Evolutionary conservation across 2,329 filamentous ascomycete species (phyloP).

Genomic region (Niveomyces coronatus): DNA sequence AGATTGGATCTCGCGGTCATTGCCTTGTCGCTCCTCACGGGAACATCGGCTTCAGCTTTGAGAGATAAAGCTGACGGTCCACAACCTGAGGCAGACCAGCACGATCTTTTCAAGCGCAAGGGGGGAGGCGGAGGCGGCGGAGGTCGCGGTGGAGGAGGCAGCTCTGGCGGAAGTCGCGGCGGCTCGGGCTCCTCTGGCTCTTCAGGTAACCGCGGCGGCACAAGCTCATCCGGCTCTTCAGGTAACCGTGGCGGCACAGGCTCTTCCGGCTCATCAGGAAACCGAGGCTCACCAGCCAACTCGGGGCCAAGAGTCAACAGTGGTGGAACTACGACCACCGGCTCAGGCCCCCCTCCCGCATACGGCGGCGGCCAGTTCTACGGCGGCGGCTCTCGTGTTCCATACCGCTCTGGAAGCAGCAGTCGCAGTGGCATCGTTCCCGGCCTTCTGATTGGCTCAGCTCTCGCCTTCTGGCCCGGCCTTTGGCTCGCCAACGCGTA

Average conservation of each 20-base stretch:
- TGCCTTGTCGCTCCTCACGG: slow-evolving; percentile 18
- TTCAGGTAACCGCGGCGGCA: background rate
- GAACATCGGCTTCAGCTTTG: slow-evolving; percentile 6
- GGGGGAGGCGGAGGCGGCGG: slow-evolving; percentile 47
- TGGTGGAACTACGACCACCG: slow-evolving; percentile 44
- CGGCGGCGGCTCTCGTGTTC: slow-evolving; percentile 49
- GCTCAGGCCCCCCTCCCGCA: slow-evolving; percentile 44
- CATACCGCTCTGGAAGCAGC: slow-evolving; percentile 47
- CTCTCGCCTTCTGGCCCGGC: slow-evolving; percentile 51
- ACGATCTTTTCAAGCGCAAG: slow-evolving; percentile 49
- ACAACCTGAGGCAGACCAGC: slow-evolving; percentile 18
- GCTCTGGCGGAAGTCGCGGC: slow-evolving; percentile 13
- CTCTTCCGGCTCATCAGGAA: slow-evolving; percentile 10
- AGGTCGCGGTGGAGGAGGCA: slow-evolving; percentile 29
- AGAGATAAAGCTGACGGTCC: slow-evolving; percentile 10
- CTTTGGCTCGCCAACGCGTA: slow-evolving; percentile 55
- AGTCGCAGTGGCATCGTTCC: slow-evolving; percentile 38
- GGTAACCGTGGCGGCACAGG: background rate
- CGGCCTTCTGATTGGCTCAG: slow-evolving; percentile 36
- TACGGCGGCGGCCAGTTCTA: slow-evolving; percentile 58
- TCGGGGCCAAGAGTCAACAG: slow-evolving; percentile 22
- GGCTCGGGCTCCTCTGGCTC: slow-evolving; percentile 10
- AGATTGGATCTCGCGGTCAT: slow-evolving; percentile 21
- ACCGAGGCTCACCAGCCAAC: slow-evolving; percentile 14
- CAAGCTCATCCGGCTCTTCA: background rate